Base-by-base conservation (phyloP, 306 rosid genomes). In the Fagus crenata region DNA sequence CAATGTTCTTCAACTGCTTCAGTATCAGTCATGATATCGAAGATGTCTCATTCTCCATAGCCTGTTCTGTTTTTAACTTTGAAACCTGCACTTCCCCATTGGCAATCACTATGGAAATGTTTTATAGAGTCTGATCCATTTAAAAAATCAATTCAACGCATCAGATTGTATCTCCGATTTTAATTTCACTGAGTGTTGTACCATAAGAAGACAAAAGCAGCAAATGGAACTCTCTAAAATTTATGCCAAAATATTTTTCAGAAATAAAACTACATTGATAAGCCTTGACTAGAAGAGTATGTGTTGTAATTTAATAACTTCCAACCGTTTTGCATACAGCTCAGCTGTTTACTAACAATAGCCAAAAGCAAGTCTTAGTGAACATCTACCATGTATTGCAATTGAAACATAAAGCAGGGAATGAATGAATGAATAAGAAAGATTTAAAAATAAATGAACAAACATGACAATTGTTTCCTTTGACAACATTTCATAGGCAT, bases 141-240 rank as follows among this genome's bases (percentile, higher is more conserved):
- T 39, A 89, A 6, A 72, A 82, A 85, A 80, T 94, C 97, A 82
- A 94, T 88, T 68, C 85, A 75, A 72, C 77, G 84, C 75, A 90
- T 85, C 85, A 84, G 81, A 78, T 82, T 87, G 86, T 83, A 90
- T 88, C 59, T 74, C 83, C 80, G 86, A 73, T 75, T 94, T 96
- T 22, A 85, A 83, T 75, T 82, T 75, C 82, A 75, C 77, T 80
- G 8, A 85, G 69, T 75, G 90, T 69, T 46, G 93, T 87, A 71
- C 92, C 91, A 84, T 90, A 94, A 39, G 93, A 85, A 83, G 84
- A 85, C 76, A 82, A 64, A 69, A 94, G 91, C 28, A 87, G 89
- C 59, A 86, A 83, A 80, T 87, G 90, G 70, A 92, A 68, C 32
- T 86, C 86, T 76, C 80, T 86, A 49, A 90, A 83, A 82, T 90